Evolutionary conservation across 768 basidiomycete species (phyloP), one percentile per base, ranked within the genome.

Genomic region (Candolleomyces efflorescens): DNA sequence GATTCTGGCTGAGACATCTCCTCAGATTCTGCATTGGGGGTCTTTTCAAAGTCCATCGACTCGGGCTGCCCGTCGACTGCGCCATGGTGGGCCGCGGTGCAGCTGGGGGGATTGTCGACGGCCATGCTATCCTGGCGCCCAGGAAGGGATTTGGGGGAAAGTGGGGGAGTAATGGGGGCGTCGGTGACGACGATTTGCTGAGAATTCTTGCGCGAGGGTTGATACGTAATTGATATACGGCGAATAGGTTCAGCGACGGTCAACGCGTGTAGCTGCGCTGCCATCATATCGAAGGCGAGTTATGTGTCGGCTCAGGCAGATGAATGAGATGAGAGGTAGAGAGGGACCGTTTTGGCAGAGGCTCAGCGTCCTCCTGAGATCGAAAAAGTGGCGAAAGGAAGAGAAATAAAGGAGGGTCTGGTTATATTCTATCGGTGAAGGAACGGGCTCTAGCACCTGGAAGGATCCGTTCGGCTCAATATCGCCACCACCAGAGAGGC

Each of bases 131-230:
- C 57, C 26, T 51, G 37, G 13, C 32, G 43, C 22, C 24, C 27
- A 43, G 44, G 41, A 43, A 58, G 5, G 15, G 43, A 44, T 32
- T 58, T 58, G 24, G 62, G 62, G 5, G 62, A 63, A 13, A 60
- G 57, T 3, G 62, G 62, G n/a, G 62, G 62, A 2, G 62, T 63
- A 27, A 63, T 63, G 18, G 62, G 62, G 9, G 59, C 50, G 11
- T 56, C 55, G 20, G 49, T 53, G n/a, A 52, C 70, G 53, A 78
- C 71, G 62, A 81, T 71, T 56, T 77, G 72, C 38, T 72, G 72
- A 44, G 80, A 75, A 59, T 79, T 65, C 24, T 63, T 66, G 55
- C 63, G 60, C 53, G 59, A 27, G 39, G 68, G 6, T 24, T 51
- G 60, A 61, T 68, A 68, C 56, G 65, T 58, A 53, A 66, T 60